phyloP scores from a whole-genome alignment of 2,329 filamentous ascomycete genomes.

The Fusarium newnesense region DNA sequence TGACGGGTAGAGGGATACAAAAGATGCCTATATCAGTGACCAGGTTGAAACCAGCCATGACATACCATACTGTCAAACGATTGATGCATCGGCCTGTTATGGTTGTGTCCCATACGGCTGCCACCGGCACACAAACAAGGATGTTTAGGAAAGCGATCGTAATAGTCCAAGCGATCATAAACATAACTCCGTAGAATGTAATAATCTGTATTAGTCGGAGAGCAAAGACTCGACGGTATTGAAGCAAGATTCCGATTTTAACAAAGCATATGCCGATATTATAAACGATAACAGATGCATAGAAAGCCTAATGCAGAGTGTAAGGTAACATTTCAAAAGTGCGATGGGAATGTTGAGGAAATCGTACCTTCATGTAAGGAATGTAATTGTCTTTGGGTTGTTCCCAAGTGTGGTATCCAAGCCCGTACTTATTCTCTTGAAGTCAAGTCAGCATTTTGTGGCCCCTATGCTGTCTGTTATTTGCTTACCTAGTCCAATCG shows the following conservation, averaged over 20 bases:
- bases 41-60: conserved; percentile 20
- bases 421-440: conserved; percentile 15
- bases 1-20: conserved; percentile 13
- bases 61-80: conserved; percentile 5
- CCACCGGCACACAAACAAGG: conserved; percentile 1
- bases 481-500: conserved; percentile 14
- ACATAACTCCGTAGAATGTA: not conserved
- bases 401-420: conserved; percentile 14
- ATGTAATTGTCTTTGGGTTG: not conserved
- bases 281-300: conserved; percentile 8
- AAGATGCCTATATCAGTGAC: conserved; percentile 12
- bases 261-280: conserved; percentile 17
- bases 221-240: conserved; percentile 17
- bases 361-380: conserved; percentile 16
- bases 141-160: conserved; percentile 7
- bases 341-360: no score
- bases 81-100: conserved; percentile 4
- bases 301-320: not conserved
- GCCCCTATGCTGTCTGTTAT: accelerated
- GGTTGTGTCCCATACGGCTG: conserved; percentile 2
- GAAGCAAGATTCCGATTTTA: conserved; percentile 11
- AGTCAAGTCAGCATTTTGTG: not conserved
- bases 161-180: conserved; percentile 15
- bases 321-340: not conserved
- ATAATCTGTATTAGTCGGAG: not conserved